Percentiles rank a stretch among this genome's conserved stretches.
phyloP scores from a whole-genome alignment of 805 yeast species.

The Brettanomyces naardenensis region DNA sequence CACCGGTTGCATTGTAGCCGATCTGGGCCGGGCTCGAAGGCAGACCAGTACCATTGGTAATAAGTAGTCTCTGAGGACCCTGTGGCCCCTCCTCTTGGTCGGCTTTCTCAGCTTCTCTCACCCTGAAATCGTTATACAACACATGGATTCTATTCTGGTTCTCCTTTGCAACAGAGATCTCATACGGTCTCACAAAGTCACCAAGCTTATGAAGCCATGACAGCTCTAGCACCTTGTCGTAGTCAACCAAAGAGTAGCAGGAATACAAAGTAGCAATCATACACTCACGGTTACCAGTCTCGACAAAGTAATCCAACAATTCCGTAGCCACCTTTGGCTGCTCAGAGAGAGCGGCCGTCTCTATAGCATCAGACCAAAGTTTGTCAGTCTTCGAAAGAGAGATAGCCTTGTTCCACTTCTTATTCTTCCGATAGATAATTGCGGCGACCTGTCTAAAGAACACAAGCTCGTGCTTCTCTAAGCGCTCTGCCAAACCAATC shows the following conservation, averaged over 20 bases:
- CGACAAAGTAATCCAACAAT: constrained; percentile 83
- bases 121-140: constrained; percentile 62
- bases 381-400: constrained; percentile 84
- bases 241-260: constrained; percentile 71
- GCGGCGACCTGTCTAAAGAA: constrained; percentile 98
- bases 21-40: constrained; percentile 33
- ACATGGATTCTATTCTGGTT: constrained; percentile 59
- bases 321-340: constrained; percentile 82
- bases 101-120: constrained; percentile 53
- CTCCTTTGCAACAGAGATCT: constrained; percentile 76
- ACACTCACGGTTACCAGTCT: constrained; percentile 93
- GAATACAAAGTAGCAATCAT: constrained; percentile 83
- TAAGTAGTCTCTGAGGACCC: constrained; percentile 60
- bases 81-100: constrained; percentile 35
- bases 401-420: constrained; percentile 87
- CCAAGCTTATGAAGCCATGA: constrained; percentile 83
- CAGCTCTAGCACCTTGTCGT: constrained; percentile 80
- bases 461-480: constrained; percentile 83
- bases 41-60: constrained; percentile 65
- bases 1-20: constrained; percentile 65
- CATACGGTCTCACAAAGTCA: constrained; percentile 88
- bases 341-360: constrained; percentile 79
- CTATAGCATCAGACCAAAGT: constrained; percentile 90
- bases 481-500: constrained; percentile 82
- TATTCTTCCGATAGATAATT: constrained; percentile 83